These are phyloP conservation scores for Sophora flavescens DNA, from an alignment of 306 rosid species.

Conservation along the genomic window DNA sequence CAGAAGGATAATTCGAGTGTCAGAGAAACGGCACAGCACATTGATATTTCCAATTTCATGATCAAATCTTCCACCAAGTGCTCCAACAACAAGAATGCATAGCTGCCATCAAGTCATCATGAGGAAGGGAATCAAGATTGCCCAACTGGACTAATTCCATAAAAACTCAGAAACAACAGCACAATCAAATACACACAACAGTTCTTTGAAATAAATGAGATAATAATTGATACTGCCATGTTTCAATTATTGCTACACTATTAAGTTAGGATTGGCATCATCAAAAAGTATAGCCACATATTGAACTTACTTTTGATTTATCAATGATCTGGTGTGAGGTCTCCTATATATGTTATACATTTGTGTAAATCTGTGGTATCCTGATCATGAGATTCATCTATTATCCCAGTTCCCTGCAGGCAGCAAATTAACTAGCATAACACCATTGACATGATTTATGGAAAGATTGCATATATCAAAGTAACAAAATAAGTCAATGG, in stretches of 20 bases:
- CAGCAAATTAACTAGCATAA: conserved; percentile 44
- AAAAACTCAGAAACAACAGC: too few relatives aligned
- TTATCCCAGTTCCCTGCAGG: conserved; percentile 78
- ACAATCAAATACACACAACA: conserved; percentile 17
- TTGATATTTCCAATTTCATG: conserved; percentile 95
- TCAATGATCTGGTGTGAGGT: conserved; percentile 55
- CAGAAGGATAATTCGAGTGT: conserved; percentile 71
- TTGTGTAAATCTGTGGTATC: conserved; percentile 96
- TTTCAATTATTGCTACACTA: conserved; percentile 23
- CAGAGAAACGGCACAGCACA: conserved; percentile 76
- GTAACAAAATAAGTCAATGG: conserved; percentile 9
- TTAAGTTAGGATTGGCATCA: conserved; percentile 24
- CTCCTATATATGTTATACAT: conserved; percentile 70
- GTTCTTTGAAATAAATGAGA: not conserved
- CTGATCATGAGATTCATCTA: conserved; percentile 90
- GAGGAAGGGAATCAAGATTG: conserved; percentile 17
- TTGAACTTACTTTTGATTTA: conserved; percentile 69
- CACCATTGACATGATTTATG: conserved; percentile 37
- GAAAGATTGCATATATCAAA: conserved; percentile 23
- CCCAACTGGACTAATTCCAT: conserved; percentile 18
- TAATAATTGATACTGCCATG: not conserved
- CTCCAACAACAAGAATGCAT: conserved; percentile 89
- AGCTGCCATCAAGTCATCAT: conserved; percentile 54
- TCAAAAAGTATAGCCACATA: conserved; percentile 27
- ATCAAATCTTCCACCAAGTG: conserved; percentile 98